Evolutionary conservation across 2,329 filamentous ascomycete species (phyloP).

Genomic region (Cladosporium sp.): DNA sequence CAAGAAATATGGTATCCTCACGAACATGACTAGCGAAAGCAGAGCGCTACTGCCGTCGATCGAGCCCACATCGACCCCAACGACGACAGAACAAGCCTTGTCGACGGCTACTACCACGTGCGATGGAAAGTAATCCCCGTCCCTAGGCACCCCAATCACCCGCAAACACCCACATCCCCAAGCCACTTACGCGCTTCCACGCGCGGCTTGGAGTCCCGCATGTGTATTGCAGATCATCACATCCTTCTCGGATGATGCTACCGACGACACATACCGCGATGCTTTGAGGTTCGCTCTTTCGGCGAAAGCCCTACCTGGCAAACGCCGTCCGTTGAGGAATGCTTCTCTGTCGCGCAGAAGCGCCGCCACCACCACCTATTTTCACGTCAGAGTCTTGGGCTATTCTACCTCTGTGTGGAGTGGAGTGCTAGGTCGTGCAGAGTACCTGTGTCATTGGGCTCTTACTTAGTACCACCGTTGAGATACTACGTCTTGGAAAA

Average conservation of each 20-base stretch:
- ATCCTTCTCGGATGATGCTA: neutral
- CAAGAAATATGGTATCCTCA: neutral
- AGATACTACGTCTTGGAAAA: neutral
- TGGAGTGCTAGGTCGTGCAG: neutral
- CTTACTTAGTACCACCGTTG: neutral
- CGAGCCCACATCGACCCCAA: neutral
- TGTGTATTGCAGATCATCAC: neutral
- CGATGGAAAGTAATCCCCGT: neutral
- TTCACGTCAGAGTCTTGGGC: neutral
- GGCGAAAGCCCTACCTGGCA: neutral
- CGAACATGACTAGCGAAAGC: neutral
- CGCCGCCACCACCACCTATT: neutral
- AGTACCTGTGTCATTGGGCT: neutral
- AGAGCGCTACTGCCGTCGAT: neutral
- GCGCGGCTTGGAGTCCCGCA: neutral
- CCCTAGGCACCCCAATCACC: neutral
- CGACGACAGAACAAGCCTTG: neutral
- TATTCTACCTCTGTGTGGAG: neutral
- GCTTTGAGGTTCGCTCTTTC: neutral
- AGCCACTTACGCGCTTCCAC: neutral
- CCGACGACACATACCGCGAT: too few relatives aligned
- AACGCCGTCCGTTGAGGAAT: neutral
- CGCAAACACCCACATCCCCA: neutral
- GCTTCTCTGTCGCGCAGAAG: neutral
- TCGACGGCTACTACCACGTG: neutral